Conservation (phyloP, 176 grass and related monocot species). For the Aegilops sharonensis region DNA sequence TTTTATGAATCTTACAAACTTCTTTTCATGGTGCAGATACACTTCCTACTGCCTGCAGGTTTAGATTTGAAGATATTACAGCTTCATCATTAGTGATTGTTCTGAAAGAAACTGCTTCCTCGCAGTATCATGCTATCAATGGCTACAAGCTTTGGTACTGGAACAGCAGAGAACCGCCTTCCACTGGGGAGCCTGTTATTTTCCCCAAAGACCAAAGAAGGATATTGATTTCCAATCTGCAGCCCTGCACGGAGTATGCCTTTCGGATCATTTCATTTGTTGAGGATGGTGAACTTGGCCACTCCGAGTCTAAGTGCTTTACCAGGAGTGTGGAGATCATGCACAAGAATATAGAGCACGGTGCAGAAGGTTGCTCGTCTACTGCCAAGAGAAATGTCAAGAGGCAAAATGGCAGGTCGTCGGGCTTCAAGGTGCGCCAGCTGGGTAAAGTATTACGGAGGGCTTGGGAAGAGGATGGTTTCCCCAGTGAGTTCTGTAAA, state of each 20-base stretch:
- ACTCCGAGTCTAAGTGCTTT: slow-evolving; percentile 89
- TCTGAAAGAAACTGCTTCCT: slow-evolving; percentile 71
- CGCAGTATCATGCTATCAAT: slow-evolving; percentile 48
- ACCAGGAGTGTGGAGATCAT: slow-evolving; percentile 91
- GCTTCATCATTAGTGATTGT: slow-evolving; percentile 74
- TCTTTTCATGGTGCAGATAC: slow-evolving; percentile 61
- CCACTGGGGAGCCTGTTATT: slow-evolving; percentile 50
- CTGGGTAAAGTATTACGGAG: slow-evolving; percentile 65
- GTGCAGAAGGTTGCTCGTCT: slow-evolving; percentile 53
- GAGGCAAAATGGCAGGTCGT: slow-evolving; percentile 36
- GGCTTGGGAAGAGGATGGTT: slow-evolving; percentile 75
- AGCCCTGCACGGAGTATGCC: slow-evolving; percentile 86
- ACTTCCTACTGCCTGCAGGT: slow-evolving; percentile 87
- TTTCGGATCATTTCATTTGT: slow-evolving; percentile 93
- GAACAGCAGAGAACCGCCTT: slow-evolving; percentile 64
- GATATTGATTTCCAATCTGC: slow-evolving; percentile 82
- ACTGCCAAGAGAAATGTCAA: slow-evolving; percentile 55
- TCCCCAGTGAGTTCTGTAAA: slow-evolving; percentile 52
- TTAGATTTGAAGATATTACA: slow-evolving; percentile 91
- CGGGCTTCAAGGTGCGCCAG: slow-evolving; percentile 81
- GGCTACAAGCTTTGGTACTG: slow-evolving; percentile 98
- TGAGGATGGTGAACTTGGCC: slow-evolving; percentile 79
- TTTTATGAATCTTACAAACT: slow-evolving; percentile 35
- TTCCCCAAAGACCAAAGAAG: slow-evolving; percentile 81
- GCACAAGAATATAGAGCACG: slow-evolving; percentile 49